Conservation (phyloP, 2,329 filamentous ascomycete genomes). For the Drechslerella coelobrocha region DNA sequence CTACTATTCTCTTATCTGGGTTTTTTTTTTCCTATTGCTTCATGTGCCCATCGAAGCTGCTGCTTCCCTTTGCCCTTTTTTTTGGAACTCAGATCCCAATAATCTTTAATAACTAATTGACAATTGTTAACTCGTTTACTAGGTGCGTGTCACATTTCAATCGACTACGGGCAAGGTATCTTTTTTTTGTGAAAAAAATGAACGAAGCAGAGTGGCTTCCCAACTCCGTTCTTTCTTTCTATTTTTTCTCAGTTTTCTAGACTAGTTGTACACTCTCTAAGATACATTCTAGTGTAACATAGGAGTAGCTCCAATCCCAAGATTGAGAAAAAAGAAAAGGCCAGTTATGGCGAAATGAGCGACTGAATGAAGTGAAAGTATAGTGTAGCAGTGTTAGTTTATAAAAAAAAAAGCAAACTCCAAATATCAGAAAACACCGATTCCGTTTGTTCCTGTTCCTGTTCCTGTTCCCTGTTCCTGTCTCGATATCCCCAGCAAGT, state of each 20-base stretch:
- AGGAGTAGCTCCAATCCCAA: conserved; percentile 28
- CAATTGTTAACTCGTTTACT: no score
- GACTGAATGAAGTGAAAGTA: background rate
- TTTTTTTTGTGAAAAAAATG: conserved; percentile 25
- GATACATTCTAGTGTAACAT: conserved; percentile 49
- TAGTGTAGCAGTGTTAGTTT: background rate
- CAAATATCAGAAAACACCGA: background rate
- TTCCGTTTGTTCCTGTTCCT: no score
- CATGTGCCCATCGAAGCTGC: no score
- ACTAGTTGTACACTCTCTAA: conserved; percentile 43
- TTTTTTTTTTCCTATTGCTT: no score
- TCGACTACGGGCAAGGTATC: background rate
- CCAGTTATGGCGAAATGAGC: conserved; percentile 4
- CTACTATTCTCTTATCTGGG: no score
- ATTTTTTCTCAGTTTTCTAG: conserved; percentile 28
- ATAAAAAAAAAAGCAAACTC: conserved; percentile 4
- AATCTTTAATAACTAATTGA: no score
- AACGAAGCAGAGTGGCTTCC: conserved; percentile 6
- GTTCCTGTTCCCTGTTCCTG: background rate
- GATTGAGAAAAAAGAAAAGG: conserved; percentile 5
- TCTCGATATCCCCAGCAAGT: background rate
- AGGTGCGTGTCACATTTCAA: background rate
- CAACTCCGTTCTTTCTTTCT: conserved; percentile 20
- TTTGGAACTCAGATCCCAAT: no score
- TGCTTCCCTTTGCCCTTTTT: no score